Percentiles rank a stretch among this genome's conserved stretches.
phyloP scores from a whole-genome alignment of 306 rosid genomes.

The Quercus wislizeni region DNA sequence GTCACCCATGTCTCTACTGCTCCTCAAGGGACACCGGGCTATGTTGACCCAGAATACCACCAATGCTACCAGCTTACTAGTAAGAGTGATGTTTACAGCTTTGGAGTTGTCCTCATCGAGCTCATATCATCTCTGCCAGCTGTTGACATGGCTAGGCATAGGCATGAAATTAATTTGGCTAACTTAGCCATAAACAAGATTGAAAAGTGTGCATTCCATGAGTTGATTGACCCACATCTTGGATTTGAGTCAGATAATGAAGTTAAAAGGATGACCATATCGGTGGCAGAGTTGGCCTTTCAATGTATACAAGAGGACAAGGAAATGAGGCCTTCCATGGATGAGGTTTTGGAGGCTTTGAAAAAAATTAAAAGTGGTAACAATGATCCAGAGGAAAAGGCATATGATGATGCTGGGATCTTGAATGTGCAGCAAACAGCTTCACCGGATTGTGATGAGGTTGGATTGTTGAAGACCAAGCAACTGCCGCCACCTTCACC shows the following conservation, averaged over 20 bases:
- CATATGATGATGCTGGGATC: no score
- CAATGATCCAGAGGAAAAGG: constrained; percentile 8
- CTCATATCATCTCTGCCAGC: constrained; percentile 60
- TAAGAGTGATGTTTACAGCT: constrained; percentile 61
- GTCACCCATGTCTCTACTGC: constrained; percentile 68
- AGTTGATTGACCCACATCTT: constrained; percentile 53
- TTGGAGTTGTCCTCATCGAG: constrained; percentile 54
- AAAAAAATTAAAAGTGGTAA: constrained; percentile 35
- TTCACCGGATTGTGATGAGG: constrained; percentile 47
- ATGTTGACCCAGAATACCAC: constrained; percentile 47
- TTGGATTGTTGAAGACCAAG: constrained; percentile 17
- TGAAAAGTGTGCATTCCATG: constrained; percentile 30
- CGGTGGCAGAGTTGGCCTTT: constrained; percentile 66
- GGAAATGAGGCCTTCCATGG: constrained; percentile 72
- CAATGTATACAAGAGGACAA: constrained; percentile 62
- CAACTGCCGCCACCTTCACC: constrained; percentile 36
- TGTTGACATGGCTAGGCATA: constrained; percentile 8
- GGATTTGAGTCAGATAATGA: constrained; percentile 54
- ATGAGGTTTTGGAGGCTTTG: constrained; percentile 47
- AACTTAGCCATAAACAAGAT: constrained; percentile 49
- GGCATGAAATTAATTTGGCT: constrained; percentile 41
- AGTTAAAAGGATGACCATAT: constrained; percentile 42
- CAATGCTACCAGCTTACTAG: constrained; percentile 37
- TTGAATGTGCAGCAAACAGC: constrained; percentile 1
- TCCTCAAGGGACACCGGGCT: constrained; percentile 53